phyloP scores from a whole-genome alignment of 2,329 filamentous ascomycete genomes.

The Teratosphaeria pseudoeucalypti region DNA sequence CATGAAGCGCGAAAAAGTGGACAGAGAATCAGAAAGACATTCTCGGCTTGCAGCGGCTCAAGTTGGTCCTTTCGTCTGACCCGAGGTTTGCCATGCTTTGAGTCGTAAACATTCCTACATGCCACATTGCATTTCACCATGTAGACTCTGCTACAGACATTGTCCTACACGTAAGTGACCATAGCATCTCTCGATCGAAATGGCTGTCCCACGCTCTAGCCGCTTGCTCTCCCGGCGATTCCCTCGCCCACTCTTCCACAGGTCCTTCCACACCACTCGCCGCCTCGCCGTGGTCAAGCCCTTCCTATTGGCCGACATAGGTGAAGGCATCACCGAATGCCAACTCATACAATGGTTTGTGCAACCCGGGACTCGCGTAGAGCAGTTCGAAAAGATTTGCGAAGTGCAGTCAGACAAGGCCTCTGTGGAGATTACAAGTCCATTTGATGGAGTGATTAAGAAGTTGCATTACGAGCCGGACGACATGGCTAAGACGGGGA shows the following conservation, averaged over 20 bases:
- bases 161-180: background rate
- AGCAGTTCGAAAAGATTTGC: constrained; percentile 96
- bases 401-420: constrained; percentile 99
- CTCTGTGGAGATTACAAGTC: constrained; percentile 68
- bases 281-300: constrained; percentile 53
- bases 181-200: background rate
- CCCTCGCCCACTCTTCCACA: constrained; percentile 7
- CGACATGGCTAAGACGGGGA: constrained; percentile 91
- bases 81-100: background rate
- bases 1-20: no score
- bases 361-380: constrained; percentile 84
- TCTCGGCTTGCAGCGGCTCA: background rate
- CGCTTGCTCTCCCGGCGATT: background rate
- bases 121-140: background rate
- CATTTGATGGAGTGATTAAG: constrained; percentile 91
- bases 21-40: no score
- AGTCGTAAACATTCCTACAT: background rate
- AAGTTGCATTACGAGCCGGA: constrained; percentile 92
- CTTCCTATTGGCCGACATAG: constrained; percentile 74
- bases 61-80: background rate
- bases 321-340: constrained; percentile 93
- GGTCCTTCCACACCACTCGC: constrained; percentile 19
- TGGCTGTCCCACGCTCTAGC: background rate
- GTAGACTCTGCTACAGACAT: background rate
- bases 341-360: constrained; percentile 99